Evolutionary conservation across 2,329 filamentous ascomycete genomes (phyloP).

Genomic region (Chrysoporthe cubensis): DNA sequence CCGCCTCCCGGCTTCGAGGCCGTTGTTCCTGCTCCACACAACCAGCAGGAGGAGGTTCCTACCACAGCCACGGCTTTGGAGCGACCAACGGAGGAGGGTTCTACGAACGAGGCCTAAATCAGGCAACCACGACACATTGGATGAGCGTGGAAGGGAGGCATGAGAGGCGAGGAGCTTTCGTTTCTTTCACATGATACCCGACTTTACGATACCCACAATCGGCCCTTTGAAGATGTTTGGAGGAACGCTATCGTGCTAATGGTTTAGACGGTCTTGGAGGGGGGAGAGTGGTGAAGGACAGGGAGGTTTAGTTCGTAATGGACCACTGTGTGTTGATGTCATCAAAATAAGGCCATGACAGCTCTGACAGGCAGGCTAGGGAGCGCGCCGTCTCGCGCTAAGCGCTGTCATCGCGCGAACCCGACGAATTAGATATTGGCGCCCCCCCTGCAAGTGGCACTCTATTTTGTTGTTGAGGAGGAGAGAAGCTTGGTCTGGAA

Average conservation of each 20-base stretch:
- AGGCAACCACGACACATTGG: neutral
- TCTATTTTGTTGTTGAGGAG: neutral
- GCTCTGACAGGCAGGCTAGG: neutral
- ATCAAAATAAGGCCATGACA: neutral
- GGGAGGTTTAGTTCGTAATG: neutral
- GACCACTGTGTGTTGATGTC: neutral
- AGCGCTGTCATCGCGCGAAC: neutral
- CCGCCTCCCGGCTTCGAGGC: neutral
- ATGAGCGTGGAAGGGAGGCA: neutral
- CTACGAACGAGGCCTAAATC: neutral
- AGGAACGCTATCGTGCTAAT: neutral
- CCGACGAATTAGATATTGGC: neutral
- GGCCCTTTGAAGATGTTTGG: neutral
- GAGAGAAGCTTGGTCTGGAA: neutral
- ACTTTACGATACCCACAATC: neutral
- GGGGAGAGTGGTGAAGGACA: neutral
- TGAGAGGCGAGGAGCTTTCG: neutral
- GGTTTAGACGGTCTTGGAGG: neutral
- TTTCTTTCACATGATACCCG: conserved; percentile 13
- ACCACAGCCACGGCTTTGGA: neutral
- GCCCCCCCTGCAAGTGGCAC: no score
- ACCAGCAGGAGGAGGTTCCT: neutral
- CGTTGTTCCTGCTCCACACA: neutral
- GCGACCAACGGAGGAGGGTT: neutral
- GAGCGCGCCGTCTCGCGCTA: neutral